Conservation (phyloP, 805 yeast genomes). For the Hagleromyces aurorensis region DNA sequence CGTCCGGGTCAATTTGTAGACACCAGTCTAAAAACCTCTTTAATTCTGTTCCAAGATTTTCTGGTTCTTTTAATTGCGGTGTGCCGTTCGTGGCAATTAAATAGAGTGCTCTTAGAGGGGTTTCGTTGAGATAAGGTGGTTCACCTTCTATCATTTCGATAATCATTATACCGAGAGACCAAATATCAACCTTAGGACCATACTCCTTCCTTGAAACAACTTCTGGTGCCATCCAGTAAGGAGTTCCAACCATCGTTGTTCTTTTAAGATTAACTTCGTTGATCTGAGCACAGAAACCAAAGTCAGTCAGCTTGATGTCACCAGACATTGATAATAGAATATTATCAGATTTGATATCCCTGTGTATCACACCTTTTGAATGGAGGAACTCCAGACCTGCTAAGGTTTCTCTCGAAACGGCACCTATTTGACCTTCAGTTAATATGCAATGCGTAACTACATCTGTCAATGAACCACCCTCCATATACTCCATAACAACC, state of each 20-base stretch:
- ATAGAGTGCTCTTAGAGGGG: constrained; percentile 88
- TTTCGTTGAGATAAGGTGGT: constrained; percentile 95
- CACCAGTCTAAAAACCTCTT: constrained; percentile 68
- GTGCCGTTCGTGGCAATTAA: constrained; percentile 96
- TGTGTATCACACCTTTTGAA: constrained; percentile 85
- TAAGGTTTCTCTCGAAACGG: constrained; percentile 86
- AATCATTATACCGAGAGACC: constrained; percentile 97
- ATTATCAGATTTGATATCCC: constrained; percentile 95
- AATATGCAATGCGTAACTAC: constrained; percentile 82
- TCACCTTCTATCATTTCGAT: constrained; percentile 99
- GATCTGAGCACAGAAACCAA: constrained; percentile 93
- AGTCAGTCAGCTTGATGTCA: constrained; percentile 88
- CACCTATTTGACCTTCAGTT: constrained; percentile 92
- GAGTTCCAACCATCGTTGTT: constrained; percentile 98
- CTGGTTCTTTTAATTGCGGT: constrained; percentile 86
- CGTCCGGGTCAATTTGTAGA: constrained; percentile 74
- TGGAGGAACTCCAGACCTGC: constrained; percentile 83
- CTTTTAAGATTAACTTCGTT: constrained; percentile 77
- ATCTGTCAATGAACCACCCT: constrained; percentile 94
- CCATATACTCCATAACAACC: constrained; percentile 99
- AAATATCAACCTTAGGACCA: constrained; percentile 93
- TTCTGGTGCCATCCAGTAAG: constrained; percentile 99
- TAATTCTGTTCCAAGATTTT: constrained; percentile 57
- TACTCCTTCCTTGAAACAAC: constrained; percentile 91
- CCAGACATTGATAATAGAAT: constrained; percentile 77